These are phyloP conservation scores for Heterobasidion occidentale DNA, from an alignment of 1,284 basidiomycete species.

Conservation along the genomic window DNA sequence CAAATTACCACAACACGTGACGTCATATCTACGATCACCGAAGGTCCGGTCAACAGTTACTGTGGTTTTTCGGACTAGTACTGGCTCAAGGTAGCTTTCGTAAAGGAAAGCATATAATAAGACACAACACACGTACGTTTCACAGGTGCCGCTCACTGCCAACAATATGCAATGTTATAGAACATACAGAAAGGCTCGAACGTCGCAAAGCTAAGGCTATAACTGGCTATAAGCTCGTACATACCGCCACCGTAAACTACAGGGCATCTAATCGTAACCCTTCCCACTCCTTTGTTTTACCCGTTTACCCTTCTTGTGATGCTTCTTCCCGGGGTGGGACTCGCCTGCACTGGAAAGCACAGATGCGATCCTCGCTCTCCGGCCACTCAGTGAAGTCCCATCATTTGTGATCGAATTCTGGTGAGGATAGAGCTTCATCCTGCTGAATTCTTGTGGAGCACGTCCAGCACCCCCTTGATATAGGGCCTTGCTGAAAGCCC, in stretches of 20 bases:
- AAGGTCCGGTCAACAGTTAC: no score
- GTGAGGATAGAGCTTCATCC: conserved; percentile 68
- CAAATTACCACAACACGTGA: no score
- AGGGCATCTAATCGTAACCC: conserved; percentile 60
- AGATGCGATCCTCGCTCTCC: conserved; percentile 37
- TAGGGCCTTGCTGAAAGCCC: conserved; percentile 53
- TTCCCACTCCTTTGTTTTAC: conserved; percentile 85
- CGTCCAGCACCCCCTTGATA: conserved; percentile 42
- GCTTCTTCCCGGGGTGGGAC: conserved; percentile 62
- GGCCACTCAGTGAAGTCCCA: conserved; percentile 51
- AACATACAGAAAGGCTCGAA: no score
- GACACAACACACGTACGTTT: no score
- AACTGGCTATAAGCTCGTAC: not conserved
- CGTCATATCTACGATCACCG: no score
- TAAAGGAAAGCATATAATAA: no score
- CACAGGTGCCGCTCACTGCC: no score
- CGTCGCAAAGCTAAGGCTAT: not conserved
- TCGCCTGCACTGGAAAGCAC: conserved; percentile 39
- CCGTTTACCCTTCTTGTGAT: conserved; percentile 81
- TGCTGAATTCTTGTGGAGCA: conserved; percentile 54
- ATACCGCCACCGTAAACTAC: not conserved
- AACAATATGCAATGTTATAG: no score
- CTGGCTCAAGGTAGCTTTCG: no score
- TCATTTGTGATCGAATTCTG: conserved; percentile 75
- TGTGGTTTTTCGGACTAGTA: no score